Percentiles rank a stretch among this genome's conserved stretches.
Conservation (phyloP, 1,284 basidiomycete genomes). For the Amylostereum areolatum region DNA sequence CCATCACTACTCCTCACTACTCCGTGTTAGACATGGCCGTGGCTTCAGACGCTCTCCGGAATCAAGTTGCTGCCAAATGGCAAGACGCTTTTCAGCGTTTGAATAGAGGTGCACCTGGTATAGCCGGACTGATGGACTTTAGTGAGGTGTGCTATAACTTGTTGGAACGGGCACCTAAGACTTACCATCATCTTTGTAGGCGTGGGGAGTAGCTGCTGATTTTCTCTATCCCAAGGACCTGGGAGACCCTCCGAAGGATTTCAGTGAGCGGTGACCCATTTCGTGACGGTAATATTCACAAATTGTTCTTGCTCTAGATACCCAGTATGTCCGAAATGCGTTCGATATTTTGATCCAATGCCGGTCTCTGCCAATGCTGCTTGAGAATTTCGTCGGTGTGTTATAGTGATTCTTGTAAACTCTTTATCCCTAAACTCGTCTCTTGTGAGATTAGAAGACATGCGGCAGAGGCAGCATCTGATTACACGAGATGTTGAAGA, state of each 20-base stretch:
- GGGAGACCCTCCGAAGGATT: constrained; percentile 27
- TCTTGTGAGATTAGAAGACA: constrained; percentile 41
- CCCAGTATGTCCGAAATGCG: constrained; percentile 41
- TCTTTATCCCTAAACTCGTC: background rate
- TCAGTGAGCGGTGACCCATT: constrained; percentile 23
- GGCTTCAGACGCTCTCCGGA: constrained; percentile 49
- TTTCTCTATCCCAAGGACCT: constrained; percentile 57
- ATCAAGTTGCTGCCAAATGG: constrained; percentile 68
- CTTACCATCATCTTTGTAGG: constrained; percentile 30
- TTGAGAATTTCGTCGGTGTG: constrained; percentile 65
- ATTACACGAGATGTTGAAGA: constrained; percentile 53
- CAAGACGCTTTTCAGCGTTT: constrained; percentile 60
- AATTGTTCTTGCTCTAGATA: constrained; percentile 30
- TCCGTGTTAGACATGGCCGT: constrained; percentile 19
- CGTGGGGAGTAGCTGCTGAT: constrained; percentile 54
- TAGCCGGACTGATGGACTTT: constrained; percentile 58
- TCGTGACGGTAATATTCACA: background rate
- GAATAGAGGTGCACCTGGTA: constrained; percentile 57
- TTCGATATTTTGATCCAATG: constrained; percentile 51
- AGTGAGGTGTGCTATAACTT: constrained; percentile 42
- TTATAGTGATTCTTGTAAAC: background rate
- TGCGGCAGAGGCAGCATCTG: constrained; percentile 52
- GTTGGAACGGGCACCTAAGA: background rate
- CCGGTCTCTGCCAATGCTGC: constrained; percentile 50
- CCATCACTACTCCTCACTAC: no score